Base-by-base conservation (phyloP, 2,329 filamentous ascomycete species). In the Calonectria hongkongensis region DNA sequence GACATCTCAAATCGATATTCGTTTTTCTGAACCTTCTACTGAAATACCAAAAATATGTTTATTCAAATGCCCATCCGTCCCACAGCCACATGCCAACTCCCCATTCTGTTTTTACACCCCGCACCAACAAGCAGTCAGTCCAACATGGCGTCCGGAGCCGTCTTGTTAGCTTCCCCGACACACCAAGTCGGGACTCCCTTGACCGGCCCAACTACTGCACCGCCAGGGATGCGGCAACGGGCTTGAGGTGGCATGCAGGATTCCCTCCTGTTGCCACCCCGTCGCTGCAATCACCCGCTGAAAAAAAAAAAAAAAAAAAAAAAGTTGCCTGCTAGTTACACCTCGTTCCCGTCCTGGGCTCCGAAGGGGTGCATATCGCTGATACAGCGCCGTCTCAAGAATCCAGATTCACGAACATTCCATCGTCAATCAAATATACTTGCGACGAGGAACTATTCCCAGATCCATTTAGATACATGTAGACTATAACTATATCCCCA, bases 311-410 rank as follows among this genome's bases (percentile, higher is more conserved):
- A n/a, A n/a, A n/a, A 21, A 18, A n/a, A 39, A 6, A 58, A 25
- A 33, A n/a, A 39, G 54, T 12, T 58, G 54, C 21, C 54, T 13
- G n/a, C 51, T 21, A 21, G 30, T 21, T 36, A 9, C 39, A 33
- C 54, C 33, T 12, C 3, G 25, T 18, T 18, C 39, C 21, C 58
- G 10, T 2, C 18, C 33, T 16, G 5, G 9, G 25, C 58, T 62
- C 58, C 48, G 64, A 56, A 66, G 64, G 64, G 39, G 64, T 45
- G 64, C 64, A 66, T 54, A 30, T 30, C n/a, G 43, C 25, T 28
- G 36, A 66, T 21, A 56, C 48, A 21, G 41, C 33, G 33, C 6
- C 8, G 30, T 39, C 54, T 54, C 50, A 13, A 60, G 54, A 21
- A 60, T 41, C 33, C 21, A 39, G 54, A 60, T 60, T 60, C 54